phyloP scores from a whole-genome alignment of 202 grass and related monocot genomes.

The Brachypodium distachyon region DNA sequence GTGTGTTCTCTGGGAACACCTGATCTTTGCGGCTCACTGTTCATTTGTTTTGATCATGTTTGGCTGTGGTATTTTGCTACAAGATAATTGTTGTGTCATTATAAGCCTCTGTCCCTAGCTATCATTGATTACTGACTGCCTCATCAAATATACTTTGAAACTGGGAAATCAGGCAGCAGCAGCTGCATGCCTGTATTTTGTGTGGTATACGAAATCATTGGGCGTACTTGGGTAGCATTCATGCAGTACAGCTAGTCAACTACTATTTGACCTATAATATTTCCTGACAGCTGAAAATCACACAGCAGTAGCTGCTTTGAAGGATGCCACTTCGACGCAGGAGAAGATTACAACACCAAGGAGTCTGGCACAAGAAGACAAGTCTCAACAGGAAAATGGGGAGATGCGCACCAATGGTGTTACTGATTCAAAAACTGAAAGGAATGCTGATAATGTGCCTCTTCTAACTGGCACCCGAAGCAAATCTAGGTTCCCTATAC shows the following conservation, averaged over 20 bases:
- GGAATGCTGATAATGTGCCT: conserved; percentile 29
- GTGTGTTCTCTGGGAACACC: neutral
- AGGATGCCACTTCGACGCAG: conserved; percentile 39
- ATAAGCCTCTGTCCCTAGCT: neutral
- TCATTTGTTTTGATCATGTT: neutral
- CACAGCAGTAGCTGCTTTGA: conserved; percentile 24
- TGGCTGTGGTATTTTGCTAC: neutral
- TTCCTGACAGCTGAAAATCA: conserved; percentile 53
- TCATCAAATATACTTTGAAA: neutral
- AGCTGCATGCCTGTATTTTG: neutral
- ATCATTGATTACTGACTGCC: neutral
- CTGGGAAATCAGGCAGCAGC: neutral
- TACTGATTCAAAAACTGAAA: conserved; percentile 37
- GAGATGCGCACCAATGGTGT: conserved; percentile 50
- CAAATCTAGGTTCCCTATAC: conserved; percentile 89
- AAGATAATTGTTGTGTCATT: neutral
- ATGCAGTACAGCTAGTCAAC: neutral
- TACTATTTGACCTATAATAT: neutral
- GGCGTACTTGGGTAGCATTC: neutral
- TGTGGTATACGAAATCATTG: neutral
- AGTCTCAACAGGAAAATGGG: conserved; percentile 54
- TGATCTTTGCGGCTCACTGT: neutral
- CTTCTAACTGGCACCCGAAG: conserved; percentile 40
- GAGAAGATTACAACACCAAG: conserved; percentile 36
- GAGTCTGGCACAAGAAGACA: conserved; percentile 34